phyloP scores from a whole-genome alignment of 768 basidiomycete genomes.

The Phlebiopsis flavidoalba region DNA sequence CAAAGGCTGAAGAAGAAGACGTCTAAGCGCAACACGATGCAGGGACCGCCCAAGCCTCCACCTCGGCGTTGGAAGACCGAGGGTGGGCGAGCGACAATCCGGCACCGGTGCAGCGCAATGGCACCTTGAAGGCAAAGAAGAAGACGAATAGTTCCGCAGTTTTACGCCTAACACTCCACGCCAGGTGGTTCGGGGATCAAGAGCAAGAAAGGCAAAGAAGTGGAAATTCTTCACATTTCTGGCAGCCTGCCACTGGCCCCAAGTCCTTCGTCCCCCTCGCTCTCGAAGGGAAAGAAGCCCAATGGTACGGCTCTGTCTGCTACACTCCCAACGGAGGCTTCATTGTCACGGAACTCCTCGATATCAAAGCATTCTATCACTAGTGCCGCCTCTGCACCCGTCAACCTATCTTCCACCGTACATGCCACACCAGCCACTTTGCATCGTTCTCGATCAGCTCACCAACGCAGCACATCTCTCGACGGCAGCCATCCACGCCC shows the following conservation, averaged over 20 bases:
- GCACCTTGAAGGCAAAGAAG: background rate
- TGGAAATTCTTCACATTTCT: background rate
- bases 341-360: slow-evolving; percentile 24
- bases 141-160: slow-evolving; percentile 1
- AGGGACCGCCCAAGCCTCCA: background rate
- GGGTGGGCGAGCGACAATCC: slow-evolving; percentile 22
- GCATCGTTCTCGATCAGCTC: background rate
- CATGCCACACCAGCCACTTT: slow-evolving; percentile 1
- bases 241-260: background rate
- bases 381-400: slow-evolving; percentile 20
- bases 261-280: background rate
- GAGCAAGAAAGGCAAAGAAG: slow-evolving; percentile 5
- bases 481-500: slow-evolving; percentile 2
- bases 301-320: slow-evolving; percentile 4
- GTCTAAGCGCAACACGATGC: background rate
- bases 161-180: background rate
- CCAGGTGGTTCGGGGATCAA: background rate
- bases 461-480: slow-evolving; percentile 16
- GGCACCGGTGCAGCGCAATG: slow-evolving; percentile 2
- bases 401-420: slow-evolving; percentile 7
- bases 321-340: slow-evolving; percentile 6
- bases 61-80: slow-evolving; percentile 13
- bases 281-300: slow-evolving; percentile 5
- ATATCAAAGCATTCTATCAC: slow-evolving; percentile 20
- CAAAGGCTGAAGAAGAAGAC: slow-evolving; percentile 18